phyloP scores from a whole-genome alignment of 148 eudicot genomes.

The Dianthus caryophyllus region DNA sequence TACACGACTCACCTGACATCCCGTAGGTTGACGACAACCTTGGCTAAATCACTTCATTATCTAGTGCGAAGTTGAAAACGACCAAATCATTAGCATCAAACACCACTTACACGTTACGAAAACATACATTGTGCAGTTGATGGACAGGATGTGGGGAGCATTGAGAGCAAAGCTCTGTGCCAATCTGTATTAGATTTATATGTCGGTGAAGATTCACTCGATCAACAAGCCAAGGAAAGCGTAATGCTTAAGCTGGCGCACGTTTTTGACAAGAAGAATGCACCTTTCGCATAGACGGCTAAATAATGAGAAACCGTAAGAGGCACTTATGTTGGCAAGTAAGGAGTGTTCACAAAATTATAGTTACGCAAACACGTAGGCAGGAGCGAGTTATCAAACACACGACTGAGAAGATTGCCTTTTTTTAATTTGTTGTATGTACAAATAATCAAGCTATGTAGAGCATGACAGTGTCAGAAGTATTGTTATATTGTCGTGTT shows the following conservation, averaged over 20 bases:
- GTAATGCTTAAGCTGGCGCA: constrained; percentile 50
- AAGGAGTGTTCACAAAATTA: not conserved
- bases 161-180: constrained; percentile 76
- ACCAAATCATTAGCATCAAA: not conserved
- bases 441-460: no score
- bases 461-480: no score
- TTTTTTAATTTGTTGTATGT: no score
- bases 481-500: no score
- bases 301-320: not conserved
- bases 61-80: not conserved
- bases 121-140: constrained; percentile 43
- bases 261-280: constrained; percentile 37
- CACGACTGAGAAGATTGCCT: no score
- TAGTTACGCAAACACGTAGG: no score
- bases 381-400: no score
- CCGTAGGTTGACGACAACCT: not conserved
- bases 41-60: not conserved
- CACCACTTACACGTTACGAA: not conserved
- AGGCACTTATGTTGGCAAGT: not conserved
- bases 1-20: no score
- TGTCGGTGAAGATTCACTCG: constrained; percentile 81
- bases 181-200: constrained; percentile 77
- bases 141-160: constrained; percentile 77
- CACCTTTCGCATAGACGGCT: constrained; percentile 4
- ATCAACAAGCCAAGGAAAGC: constrained; percentile 68